Evolutionary conservation across 768 basidiomycete species (phyloP).

Genomic region (Boletales sp.): DNA sequence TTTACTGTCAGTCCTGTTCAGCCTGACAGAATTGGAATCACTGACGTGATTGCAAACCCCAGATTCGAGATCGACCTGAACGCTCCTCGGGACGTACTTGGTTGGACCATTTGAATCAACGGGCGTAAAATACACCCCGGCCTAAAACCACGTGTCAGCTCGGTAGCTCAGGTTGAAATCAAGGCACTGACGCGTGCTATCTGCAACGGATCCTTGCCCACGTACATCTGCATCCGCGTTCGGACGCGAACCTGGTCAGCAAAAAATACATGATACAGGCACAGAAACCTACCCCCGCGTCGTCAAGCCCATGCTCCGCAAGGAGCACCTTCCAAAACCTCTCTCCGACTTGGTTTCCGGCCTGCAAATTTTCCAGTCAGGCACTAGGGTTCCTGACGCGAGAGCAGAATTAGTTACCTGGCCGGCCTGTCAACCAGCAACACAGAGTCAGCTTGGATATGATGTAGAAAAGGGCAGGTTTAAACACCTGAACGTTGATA

Average conservation of each 20-base stretch:
- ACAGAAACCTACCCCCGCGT: conserved; percentile 51
- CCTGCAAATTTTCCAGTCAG: conserved; percentile 37
- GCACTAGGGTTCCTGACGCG: conserved; percentile 8
- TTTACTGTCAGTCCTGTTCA: conserved; percentile 2
- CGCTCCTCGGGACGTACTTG: conserved; percentile 87
- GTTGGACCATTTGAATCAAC: conserved; percentile 46
- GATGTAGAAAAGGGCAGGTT: neutral
- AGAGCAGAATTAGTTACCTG: conserved; percentile 46
- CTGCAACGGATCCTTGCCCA: conserved; percentile 71
- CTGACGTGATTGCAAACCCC: conserved; percentile 79
- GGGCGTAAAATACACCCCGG: conserved; percentile 80
- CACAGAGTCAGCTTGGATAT: conserved; percentile 5
- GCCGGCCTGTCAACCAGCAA: conserved; percentile 47
- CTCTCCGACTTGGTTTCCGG: conserved; percentile 78
- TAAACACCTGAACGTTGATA: conserved; percentile 69
- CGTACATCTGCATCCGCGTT: conserved; percentile 49
- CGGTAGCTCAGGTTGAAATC: neutral
- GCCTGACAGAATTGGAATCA: conserved; percentile 1
- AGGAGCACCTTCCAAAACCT: conserved; percentile 89
- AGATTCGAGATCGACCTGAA: conserved; percentile 87
- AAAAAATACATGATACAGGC: conserved; percentile 3
- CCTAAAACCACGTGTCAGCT: conserved; percentile 36
- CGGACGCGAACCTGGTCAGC: conserved; percentile 15
- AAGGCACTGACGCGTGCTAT: conserved; percentile 58
- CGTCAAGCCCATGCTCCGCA: conserved; percentile 79